Evolutionary conservation across 2,329 filamentous ascomycete species (phyloP).

Genomic region (Pseudomassariella vexata): DNA sequence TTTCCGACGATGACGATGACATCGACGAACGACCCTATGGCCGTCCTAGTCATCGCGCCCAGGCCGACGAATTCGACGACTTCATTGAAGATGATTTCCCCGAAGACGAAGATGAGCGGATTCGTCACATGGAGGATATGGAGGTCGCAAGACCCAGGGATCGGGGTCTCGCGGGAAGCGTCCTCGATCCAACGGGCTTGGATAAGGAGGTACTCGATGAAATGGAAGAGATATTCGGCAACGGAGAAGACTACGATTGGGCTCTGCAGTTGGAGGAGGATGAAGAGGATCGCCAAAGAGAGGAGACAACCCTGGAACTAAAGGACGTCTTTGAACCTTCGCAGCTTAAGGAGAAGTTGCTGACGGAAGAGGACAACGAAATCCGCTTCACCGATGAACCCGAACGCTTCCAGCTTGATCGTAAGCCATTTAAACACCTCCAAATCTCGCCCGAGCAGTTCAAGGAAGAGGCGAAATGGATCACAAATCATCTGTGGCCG

Average conservation of each 20-base stretch:
- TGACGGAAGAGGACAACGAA: conserved; percentile 90
- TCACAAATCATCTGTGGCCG: conserved; percentile 81
- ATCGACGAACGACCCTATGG: conserved; percentile 47
- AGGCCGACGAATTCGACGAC: conserved; percentile 79
- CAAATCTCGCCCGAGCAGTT: conserved; percentile 79
- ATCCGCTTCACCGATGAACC: conserved; percentile 88
- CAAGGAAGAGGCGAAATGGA: conserved; percentile 87
- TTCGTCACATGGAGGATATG: conserved; percentile 73
- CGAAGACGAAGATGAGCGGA: conserved; percentile 74
- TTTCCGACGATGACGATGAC: conserved; percentile 88
- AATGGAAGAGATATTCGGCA: conserved; percentile 93
- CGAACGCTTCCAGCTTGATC: conserved; percentile 88
- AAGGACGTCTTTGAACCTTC: conserved; percentile 98
- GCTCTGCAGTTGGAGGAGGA: conserved; percentile 84
- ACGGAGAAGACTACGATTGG: conserved; percentile 94
- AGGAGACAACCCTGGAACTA: conserved; percentile 81
- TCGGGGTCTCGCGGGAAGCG: conserved; percentile 59
- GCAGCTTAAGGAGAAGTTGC: conserved; percentile 85
- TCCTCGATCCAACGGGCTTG: conserved; percentile 75
- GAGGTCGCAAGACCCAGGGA: conserved; percentile 80
- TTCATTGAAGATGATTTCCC: conserved; percentile 97
- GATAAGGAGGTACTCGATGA: conserved; percentile 92
- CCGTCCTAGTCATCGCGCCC: conserved; percentile 49
- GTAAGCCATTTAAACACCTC: conserved; percentile 80
- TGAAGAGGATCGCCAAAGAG: conserved; percentile 70